Base-by-base conservation (phyloP, 192 early-diverging fungal species). In the Linnemannia elongata region DNA sequence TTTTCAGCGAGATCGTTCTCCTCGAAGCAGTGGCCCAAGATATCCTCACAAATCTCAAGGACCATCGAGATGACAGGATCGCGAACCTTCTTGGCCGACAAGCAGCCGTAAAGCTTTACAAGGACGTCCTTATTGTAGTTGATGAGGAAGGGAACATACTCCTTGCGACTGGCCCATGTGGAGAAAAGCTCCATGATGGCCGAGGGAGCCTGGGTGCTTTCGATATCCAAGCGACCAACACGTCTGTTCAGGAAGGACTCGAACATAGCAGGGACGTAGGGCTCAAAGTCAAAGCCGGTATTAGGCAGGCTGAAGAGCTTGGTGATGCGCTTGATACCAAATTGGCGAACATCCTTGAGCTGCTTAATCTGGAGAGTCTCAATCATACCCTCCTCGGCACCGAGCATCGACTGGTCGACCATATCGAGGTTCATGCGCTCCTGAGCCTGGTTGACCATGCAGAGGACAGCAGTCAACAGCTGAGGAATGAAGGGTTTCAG, bases 201-300 rank as follows among this genome's bases (percentile, higher is more conserved):
- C 2, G 95, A 97, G 5, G 97, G 93, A 55, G 94, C 92, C 87
- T 99, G 98, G 7, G 97, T 97, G 83, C 96, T 97, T 84, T 99
- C 99, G 24, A 82, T 82, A 39, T 90, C 91, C 33, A 99, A 91
- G 22, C 88, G 92, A 36, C 92, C 88, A 22, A 99, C 85, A 35
- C 97, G 93, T 18, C 93, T 89, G 57, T 92, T 88, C 36, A 99
- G 91, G 55, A 94, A 94, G 1, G 91, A 88, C 22, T 89, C 75
- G 76, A 93, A 99, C 85, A 99, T 95, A 55, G 92, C 92, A 18
- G 91, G 89, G 22, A 98, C 87, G 78, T 96, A 98, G 9, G 95
- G 92, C 3, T 73, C 44, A 87, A 97, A 99, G 82, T 96, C 92
- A 81, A 97, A 97, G 69, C 77, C 75, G 13, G 69, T 72, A 35